phyloP scores from a whole-genome alignment of 2,329 filamentous ascomycete species.

The Colletotrichum godetiae region DNA sequence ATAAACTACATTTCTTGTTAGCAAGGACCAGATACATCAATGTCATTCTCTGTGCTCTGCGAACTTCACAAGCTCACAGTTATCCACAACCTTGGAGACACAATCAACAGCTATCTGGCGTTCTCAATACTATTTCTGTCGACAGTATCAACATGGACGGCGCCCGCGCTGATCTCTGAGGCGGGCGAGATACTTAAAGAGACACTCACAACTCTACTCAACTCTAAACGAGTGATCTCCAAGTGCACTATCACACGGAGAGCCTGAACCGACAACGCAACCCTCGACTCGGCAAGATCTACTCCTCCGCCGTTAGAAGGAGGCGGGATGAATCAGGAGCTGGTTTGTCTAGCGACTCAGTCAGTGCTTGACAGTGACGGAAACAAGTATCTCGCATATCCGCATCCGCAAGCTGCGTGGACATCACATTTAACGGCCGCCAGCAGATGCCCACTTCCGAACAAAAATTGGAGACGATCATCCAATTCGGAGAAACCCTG shows the following conservation, averaged over 20 bases:
- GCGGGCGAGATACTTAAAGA: neutral
- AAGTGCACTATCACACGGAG: slow-evolving; percentile 1
- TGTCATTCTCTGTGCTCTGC: neutral
- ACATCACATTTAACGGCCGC: slow-evolving; percentile 11
- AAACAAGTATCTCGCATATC: neutral
- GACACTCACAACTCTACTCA: neutral
- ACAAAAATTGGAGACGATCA: slow-evolving; percentile 17
- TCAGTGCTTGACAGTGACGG: neutral
- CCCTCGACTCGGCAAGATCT: slow-evolving; percentile 6
- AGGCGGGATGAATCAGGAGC: neutral
- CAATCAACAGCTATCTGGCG: neutral
- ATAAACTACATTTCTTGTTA: neutral
- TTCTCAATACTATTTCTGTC: neutral
- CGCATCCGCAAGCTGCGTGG: neutral
- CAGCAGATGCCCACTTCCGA: neutral
- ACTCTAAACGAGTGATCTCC: slow-evolving; percentile 14
- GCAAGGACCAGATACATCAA: neutral
- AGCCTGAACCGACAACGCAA: slow-evolving; percentile 2
- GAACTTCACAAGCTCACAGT: neutral
- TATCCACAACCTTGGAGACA: neutral
- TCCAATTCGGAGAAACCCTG: slow-evolving; percentile 24
- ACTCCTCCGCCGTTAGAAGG: neutral
- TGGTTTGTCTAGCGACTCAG: neutral
- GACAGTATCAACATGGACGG: neutral
- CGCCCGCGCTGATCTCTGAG: neutral